Evolutionary conservation across 441 rosid genomes (phyloP), one percentile per base, ranked within the genome.

Genomic region (Pelargonium exstipulatum): DNA sequence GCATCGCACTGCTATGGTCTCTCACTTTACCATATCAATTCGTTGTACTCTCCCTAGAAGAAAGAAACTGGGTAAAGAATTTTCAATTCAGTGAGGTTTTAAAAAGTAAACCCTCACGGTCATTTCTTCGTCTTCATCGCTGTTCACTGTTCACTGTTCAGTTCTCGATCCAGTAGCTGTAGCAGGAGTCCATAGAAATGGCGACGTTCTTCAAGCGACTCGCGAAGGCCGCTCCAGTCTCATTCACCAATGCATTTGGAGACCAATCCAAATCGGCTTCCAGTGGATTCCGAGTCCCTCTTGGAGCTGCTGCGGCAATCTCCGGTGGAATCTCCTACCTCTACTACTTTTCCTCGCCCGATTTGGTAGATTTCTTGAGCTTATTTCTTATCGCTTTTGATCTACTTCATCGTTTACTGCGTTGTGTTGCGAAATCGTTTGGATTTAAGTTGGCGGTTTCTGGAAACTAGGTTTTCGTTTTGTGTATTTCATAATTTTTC

Each of bases 311-410:
- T 77, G 95, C 95, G 0, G 96, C 96, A 1, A 81, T 83, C 68
- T 88, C 97, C 71, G 96, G 90, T 12, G 99, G 99, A 76, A 69
- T 90, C 81, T 86, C 96, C 37, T 87, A 75, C 70, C 76, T 82
- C 75, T 91, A 82, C 87, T 78, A 68, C 77, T 70, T 75, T 16
- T 79, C 92, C 69, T 87, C 87, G 16, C 84, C 86, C 20, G 78
- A 84, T 74, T 69, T 88, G 90, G 97, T 93, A 80, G 78, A 20
- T 65, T 22, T 74, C 63, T 74, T 37, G 10, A 18, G 32, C 62
- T 53, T 20, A 1, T 49, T 37, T 45, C 62, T 43, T 76, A 53
- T 67, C 40, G 43, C 45, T 73, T 60, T 61, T 51, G 10, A 5
- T 67, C 12, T 9, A 29, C 14, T 1, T 62, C 65, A 7, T 13